phyloP scores from a whole-genome alignment of 73 alveolate genomes.

The Paramecium octaurelia region DNA sequence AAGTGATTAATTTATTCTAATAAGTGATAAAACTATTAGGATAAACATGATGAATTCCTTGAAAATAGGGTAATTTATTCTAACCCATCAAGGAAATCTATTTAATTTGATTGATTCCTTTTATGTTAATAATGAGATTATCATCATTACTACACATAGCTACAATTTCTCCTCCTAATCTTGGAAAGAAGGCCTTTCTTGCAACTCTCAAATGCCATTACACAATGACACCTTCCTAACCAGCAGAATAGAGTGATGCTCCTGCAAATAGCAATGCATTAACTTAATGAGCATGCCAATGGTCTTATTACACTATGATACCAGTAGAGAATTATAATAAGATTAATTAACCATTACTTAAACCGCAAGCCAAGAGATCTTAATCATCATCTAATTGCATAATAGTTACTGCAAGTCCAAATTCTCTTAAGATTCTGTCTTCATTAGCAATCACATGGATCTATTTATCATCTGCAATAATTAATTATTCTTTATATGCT shows the following conservation, averaged over 20 bases:
- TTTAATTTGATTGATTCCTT: neutral
- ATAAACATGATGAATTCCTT: neutral
- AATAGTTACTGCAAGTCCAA: neutral
- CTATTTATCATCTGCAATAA: neutral
- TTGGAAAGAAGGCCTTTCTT: constrained; percentile 38
- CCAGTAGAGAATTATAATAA: neutral
- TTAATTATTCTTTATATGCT: neutral
- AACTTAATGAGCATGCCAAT: constrained; percentile 42
- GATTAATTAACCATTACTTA: neutral
- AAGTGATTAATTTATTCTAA: neutral
- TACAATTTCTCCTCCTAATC: constrained; percentile 12
- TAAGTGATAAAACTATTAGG: neutral
- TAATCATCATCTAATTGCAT: neutral
- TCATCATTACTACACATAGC: neutral
- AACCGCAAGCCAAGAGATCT: neutral
- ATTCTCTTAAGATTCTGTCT: neutral
- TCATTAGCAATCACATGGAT: neutral
- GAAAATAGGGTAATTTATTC: neutral
- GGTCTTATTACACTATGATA: neutral
- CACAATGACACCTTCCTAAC: constrained; percentile 38
- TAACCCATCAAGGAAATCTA: neutral
- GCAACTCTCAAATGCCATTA: constrained; percentile 34
- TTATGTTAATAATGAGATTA: neutral
- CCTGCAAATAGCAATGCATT: neutral
- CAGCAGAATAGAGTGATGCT: constrained; percentile 11